Conservation (phyloP, 805 yeast species). For the Candida odintsovae region DNA sequence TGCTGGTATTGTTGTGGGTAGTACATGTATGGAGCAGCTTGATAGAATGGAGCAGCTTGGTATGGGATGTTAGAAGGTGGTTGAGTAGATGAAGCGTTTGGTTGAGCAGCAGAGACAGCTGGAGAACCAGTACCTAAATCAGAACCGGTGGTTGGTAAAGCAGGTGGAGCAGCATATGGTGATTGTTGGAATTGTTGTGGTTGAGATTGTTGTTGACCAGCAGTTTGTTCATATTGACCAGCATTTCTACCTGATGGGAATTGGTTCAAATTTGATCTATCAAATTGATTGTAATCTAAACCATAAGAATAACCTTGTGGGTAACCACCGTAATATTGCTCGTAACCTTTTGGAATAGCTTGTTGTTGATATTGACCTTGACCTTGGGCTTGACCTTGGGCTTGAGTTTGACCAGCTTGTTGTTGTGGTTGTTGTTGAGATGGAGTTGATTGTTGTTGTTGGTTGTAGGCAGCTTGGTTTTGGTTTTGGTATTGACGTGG, state of each 20-base stretch:
- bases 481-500: conserved; percentile 4
- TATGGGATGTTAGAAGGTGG: conserved; percentile 22
- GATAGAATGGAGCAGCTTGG: conserved; percentile 16
- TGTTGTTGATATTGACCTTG: conserved; percentile 1
- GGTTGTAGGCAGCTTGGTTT: not conserved
- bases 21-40: conserved; percentile 23
- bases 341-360: conserved; percentile 29
- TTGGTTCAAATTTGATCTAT: conserved; percentile 4
- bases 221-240: conserved; percentile 11
- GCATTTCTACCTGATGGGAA: conserved; percentile 8
- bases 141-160: conserved; percentile 18
- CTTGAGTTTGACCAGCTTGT: conserved; percentile 12
- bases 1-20: conserved; percentile 17
- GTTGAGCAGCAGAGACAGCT: conserved; percentile 24
- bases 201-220: conserved; percentile 11
- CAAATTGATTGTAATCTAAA: conserved; percentile 9
- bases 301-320: conserved; percentile 13
- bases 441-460: conserved; percentile 13
- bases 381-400: conserved; percentile 7
- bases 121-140: conserved; percentile 23
- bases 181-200: conserved; percentile 1
- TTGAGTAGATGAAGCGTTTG: conserved; percentile 15
- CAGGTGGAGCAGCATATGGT: not conserved
- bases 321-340: conserved; percentile 23
- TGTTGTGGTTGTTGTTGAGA: conserved; percentile 3